Base-by-base conservation (phyloP, 306 rosid species). In the Lathyrus aphaca region DNA sequence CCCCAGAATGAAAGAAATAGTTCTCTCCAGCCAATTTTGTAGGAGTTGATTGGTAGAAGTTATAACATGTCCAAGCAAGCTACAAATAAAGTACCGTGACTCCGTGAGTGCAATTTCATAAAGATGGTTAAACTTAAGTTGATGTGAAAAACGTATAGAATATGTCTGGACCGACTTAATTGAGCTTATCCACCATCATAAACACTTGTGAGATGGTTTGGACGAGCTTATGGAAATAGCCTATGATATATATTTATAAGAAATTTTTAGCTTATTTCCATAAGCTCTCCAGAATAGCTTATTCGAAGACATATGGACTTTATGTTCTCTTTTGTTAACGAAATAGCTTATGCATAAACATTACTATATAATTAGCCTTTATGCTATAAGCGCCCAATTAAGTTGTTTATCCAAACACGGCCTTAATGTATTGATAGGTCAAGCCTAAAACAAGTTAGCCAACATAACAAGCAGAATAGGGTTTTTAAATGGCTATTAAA, bases 1-100 rank as follows among this genome's bases (percentile, higher is more conserved):
- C 79, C 57, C 97, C 97, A 27, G 81, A 35, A 69, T 60, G 74
- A 73, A 95, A 95, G 82, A 87, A 89, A 76, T 95, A 95, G 70
- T 95, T 95, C 80, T 95, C 99, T 74, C 99, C 99, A 6, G 99
- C 97, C 85, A 95, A 86, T 84, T 95, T 95, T 40, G 99, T 86
- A 25, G 97, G 93, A 54, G 97, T 91, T 27, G 92, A 87, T 83
- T 95, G 97, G 77, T 91, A 95, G 86, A 95, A 95, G 74, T 95
- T 95, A 77, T 95, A 95, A 83, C 99, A 95, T 61, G 99, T 95
- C 99, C 99, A 95, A 69, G 99, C 99, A 86, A 95, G 95, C 99
- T 95, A 86, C 72, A 65, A 72, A 76, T 66, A 49, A 70, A 67
- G 60, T 19, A 30, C 76, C 59, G 65, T 67, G 62, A 56, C 39